Conservation (phyloP, 148 eudicot genomes). For the Polygonum aviculare region DNA sequence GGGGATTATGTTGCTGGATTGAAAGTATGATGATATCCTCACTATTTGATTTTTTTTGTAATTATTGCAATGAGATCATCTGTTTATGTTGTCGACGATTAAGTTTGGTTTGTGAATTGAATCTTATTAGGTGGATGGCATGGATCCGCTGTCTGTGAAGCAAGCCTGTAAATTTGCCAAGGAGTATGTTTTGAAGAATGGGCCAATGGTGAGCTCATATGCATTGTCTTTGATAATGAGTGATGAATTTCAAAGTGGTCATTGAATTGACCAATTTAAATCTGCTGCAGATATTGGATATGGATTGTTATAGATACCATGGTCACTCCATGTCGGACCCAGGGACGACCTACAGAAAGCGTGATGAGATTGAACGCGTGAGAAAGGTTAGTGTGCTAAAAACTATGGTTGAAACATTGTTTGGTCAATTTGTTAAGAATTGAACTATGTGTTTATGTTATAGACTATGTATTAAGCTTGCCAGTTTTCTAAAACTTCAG, state of each 20-base stretch:
- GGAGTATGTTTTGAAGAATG: constrained; percentile 86
- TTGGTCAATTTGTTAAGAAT: neutral
- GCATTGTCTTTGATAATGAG: neutral
- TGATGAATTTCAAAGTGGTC: neutral
- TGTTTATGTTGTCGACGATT: neutral
- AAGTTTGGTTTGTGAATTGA: neutral
- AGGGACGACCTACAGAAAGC: constrained; percentile 92
- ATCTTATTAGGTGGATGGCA: constrained; percentile 77
- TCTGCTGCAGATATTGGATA: constrained; percentile 69
- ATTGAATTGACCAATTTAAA: neutral
- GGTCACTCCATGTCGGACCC: constrained; percentile 99
- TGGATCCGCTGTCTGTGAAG: constrained; percentile 93
- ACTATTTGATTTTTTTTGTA: neutral
- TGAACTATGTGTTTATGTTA: neutral
- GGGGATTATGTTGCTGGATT: constrained; percentile 97
- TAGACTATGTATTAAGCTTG: neutral
- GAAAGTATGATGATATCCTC: constrained; percentile 35
- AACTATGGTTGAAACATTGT: neutral
- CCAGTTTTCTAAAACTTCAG: constrained; percentile 21
- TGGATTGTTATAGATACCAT: constrained; percentile 97
- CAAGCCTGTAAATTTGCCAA: constrained; percentile 90
- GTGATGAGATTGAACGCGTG: constrained; percentile 78
- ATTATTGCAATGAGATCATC: no score
- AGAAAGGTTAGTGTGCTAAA: constrained; percentile 47
- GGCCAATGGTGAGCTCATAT: constrained; percentile 72